phyloP scores from a whole-genome alignment of 2,329 filamentous ascomycete species.

The Hypocreales sp. region DNA sequence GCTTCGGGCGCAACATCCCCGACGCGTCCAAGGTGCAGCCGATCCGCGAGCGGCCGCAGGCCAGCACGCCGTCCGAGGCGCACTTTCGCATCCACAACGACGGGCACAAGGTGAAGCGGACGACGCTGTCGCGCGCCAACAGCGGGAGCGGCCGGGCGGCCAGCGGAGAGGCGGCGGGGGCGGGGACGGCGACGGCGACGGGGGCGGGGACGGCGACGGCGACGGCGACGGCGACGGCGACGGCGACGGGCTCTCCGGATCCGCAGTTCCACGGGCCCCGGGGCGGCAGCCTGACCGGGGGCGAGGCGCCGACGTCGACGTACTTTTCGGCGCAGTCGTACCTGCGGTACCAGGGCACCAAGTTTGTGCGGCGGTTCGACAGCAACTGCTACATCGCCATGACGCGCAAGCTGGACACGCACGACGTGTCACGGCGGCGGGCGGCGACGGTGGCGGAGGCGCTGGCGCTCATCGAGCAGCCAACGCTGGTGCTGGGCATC shows the following conservation, averaged over 20 bases:
- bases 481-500: conserved; percentile 81
- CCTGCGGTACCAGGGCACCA: conserved; percentile 86
- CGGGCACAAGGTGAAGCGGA: conserved; percentile 50
- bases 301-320: conserved; percentile 47
- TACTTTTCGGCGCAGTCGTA: conserved; percentile 98
- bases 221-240: conserved; percentile 8
- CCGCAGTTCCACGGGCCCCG: conserved; percentile 59
- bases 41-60: conserved; percentile 53
- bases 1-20: conserved; percentile 85
- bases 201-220: conserved; percentile 4
- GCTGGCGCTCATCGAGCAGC: conserved; percentile 70
- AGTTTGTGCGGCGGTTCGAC: conserved; percentile 95
- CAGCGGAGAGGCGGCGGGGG: too few species aligned
- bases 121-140: conserved; percentile 29
- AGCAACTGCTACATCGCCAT: conserved; percentile 99
- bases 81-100: conserved; percentile 77
- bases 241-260: conserved; percentile 20
- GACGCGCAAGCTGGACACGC: conserved; percentile 92
- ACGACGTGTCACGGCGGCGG: conserved; percentile 77
- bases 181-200: conserved; percentile 14
- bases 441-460: conserved; percentile 55
- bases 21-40: conserved; percentile 72
- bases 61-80: conserved; percentile 48
- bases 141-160: too few species aligned
- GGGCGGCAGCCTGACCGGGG: conserved; percentile 28